Conservation (phyloP, 2,329 filamentous ascomycete species). For the Colletotrichum falcatum region DNA sequence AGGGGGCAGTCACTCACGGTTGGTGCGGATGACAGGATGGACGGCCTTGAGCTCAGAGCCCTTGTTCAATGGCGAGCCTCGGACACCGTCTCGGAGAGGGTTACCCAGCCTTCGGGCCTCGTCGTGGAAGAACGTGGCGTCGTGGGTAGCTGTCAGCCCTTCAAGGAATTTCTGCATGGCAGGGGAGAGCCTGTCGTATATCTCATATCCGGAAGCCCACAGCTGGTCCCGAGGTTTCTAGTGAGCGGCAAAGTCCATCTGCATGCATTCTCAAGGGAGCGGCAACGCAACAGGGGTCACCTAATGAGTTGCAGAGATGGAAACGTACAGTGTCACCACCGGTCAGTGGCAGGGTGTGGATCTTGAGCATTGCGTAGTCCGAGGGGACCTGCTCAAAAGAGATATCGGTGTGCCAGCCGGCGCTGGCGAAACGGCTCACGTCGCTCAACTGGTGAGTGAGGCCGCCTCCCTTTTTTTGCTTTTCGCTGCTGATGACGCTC, state of each 20-base stretch:
- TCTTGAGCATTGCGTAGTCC: conserved; percentile 61
- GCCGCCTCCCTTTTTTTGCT: conserved; percentile 66
- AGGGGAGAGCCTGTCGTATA: conserved; percentile 66
- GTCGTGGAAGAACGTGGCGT: conserved; percentile 63
- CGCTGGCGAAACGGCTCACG: conserved; percentile 60
- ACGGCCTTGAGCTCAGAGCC: conserved; percentile 62
- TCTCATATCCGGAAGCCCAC: conserved; percentile 64
- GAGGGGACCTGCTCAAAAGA: conserved; percentile 59
- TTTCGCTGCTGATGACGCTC: conserved; percentile 66
- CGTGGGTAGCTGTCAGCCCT: conserved; percentile 61
- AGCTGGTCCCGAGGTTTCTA: conserved; percentile 50
- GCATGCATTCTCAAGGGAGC: background rate
- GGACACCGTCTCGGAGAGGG: conserved; percentile 55
- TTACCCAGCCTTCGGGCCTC: conserved; percentile 61
- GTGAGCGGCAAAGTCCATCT: conserved; percentile 14
- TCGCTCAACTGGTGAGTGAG: conserved; percentile 64
- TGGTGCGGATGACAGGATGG: conserved; percentile 69
- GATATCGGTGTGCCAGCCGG: conserved; percentile 51
- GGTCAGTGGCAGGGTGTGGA: conserved; percentile 56
- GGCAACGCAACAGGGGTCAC: background rate
- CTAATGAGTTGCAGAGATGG: background rate
- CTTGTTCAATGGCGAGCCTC: conserved; percentile 69
- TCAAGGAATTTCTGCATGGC: conserved; percentile 61
- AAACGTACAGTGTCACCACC: conserved; percentile 54
- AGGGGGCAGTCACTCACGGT: conserved; percentile 50